These are phyloP conservation scores for Tranzscheliella williamsii DNA, from an alignment of 1,284 basidiomycete species.

Conservation along the genomic window DNA sequence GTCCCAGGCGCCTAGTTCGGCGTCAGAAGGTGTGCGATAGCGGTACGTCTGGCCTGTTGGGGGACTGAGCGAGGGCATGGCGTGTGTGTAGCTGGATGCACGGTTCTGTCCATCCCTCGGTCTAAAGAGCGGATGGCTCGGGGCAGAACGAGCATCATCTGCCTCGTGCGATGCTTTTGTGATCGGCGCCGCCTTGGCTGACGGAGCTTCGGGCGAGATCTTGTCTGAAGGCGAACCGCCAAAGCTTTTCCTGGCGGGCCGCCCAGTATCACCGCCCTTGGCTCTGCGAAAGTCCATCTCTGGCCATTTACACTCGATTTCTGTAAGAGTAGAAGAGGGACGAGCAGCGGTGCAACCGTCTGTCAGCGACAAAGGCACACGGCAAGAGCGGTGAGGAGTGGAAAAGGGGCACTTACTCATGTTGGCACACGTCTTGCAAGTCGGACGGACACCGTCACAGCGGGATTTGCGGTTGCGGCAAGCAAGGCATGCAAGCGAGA, in stretches of 20 bases:
- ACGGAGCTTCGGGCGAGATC: conserved; percentile 12
- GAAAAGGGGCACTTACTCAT: conserved; percentile 34
- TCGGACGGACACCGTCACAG: conserved; percentile 35
- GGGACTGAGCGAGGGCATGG: too few species aligned
- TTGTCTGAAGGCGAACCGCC: conserved; percentile 4
- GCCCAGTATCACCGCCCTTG: conserved; percentile 28
- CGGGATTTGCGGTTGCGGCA: conserved; percentile 42
- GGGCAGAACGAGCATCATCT: too few species aligned
- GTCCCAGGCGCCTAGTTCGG: too few species aligned
- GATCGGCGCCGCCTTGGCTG: background rate
- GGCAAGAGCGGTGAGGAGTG: background rate
- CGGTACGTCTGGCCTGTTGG: too few species aligned
- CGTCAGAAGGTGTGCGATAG: too few species aligned
- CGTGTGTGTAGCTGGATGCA: too few species aligned
- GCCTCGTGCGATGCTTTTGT: too few species aligned
- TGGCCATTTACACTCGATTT: conserved; percentile 42
- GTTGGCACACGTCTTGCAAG: conserved; percentile 38
- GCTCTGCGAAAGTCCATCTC: conserved; percentile 41
- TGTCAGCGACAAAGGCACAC: too few species aligned
- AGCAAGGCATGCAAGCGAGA: conserved; percentile 32
- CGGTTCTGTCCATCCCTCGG: too few species aligned
- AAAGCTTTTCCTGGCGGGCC: conserved; percentile 16
- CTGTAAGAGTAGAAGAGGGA: conserved; percentile 2
- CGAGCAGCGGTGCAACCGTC: too few species aligned
- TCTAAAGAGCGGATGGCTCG: too few species aligned